A percentile compares a stretch with the other conserved stretches of the same genome.
These are phyloP conservation scores for Carallia brachiata DNA, from an alignment of 345 rosid genomes.

Conservation along the genomic window DNA sequence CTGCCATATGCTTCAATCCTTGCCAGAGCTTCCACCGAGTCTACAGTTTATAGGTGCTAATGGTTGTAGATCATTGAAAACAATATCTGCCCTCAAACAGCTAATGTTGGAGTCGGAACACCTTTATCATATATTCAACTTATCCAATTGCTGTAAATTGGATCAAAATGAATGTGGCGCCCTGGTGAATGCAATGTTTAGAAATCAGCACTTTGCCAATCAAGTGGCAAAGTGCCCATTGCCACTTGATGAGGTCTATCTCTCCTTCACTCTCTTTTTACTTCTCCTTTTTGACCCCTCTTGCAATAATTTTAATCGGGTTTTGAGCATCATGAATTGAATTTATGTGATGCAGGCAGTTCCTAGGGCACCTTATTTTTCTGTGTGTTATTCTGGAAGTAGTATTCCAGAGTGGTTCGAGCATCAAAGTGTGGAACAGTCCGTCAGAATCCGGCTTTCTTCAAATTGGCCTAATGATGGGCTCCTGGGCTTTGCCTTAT, in stretches of 20 bases:
- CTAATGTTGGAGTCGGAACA: background rate
- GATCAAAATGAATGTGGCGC: conserved; percentile 3
- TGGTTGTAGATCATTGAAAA: too few species aligned
- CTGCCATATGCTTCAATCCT: conserved; percentile 6
- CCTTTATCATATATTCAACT: background rate
- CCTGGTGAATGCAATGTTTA: background rate
- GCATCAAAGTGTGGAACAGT: background rate
- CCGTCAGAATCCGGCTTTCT: background rate
- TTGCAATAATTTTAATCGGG: background rate
- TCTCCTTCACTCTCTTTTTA: background rate
- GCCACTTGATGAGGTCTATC: background rate
- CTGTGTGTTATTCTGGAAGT: conserved; percentile 6
- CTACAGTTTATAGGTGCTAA: conserved; percentile 2
- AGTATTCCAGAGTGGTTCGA: conserved; percentile 10
- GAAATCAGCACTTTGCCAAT: conserved; percentile 1
- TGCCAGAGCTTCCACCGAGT: conserved; percentile 7
- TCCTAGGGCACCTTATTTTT: background rate
- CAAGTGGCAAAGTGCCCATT: background rate
- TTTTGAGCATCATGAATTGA: too few species aligned
- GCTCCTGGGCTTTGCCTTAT: background rate
- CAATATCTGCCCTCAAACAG: background rate
- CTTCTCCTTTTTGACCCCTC: too few species aligned
- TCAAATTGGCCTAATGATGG: conserved; percentile 7
- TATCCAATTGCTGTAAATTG: conserved; percentile 10
- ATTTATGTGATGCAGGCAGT: conserved; percentile 6